These are phyloP conservation scores for Elsinoe necatrix DNA, from an alignment of 2,329 filamentous ascomycete species.

Conservation along the genomic window DNA sequence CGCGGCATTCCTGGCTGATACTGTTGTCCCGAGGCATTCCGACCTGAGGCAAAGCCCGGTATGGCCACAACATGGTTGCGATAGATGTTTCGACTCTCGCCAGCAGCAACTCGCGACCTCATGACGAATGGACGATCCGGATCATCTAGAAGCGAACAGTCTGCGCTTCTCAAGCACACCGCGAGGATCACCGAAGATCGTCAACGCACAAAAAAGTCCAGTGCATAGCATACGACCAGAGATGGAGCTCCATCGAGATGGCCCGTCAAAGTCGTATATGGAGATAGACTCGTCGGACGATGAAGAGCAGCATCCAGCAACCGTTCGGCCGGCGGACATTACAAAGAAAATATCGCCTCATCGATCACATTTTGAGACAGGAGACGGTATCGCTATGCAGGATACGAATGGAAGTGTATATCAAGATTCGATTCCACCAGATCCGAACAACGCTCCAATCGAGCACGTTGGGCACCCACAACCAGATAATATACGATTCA, in stretches of 20 bases:
- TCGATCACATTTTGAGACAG: background rate
- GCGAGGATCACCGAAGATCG: conserved; percentile 27
- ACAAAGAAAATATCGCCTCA: background rate
- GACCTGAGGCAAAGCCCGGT: background rate
- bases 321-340: background rate
- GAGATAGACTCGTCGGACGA: conserved; percentile 27
- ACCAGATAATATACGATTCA: background rate
- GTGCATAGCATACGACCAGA: conserved; percentile 30
- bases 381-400: background rate
- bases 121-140: background rate
- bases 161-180: conserved; percentile 28
- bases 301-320: conserved; percentile 11
- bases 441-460: background rate
- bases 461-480: background rate
- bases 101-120: background rate
- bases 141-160: conserved; percentile 8
- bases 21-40: conserved; percentile 1
- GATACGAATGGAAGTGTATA: background rate
- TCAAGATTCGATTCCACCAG: background rate
- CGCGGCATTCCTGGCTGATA: background rate
- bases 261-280: conserved; percentile 24
- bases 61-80: background rate
- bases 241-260: conserved; percentile 18
- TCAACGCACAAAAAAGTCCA: conserved; percentile 27
- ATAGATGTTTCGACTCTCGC: background rate